phyloP scores from a whole-genome alignment of 2,329 filamentous ascomycete genomes.

The Neonectria punicea region DNA sequence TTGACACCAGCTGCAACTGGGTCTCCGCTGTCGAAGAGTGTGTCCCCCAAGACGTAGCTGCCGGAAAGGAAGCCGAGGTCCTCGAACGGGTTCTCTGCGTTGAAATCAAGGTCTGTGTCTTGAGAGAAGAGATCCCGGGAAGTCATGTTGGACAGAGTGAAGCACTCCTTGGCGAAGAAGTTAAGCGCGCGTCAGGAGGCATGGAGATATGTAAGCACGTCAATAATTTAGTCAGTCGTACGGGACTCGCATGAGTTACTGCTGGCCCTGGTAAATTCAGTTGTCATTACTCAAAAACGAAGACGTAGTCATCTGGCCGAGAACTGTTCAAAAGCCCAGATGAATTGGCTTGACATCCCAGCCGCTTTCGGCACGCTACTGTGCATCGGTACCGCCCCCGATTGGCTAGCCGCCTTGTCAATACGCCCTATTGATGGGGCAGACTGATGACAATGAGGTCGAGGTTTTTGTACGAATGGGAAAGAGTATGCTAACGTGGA shows the following conservation, averaged over 20 bases:
- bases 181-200: neutral
- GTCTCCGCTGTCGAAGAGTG: neutral
- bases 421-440: constrained; percentile 24
- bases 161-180: neutral
- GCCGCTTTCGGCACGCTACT: constrained; percentile 4
- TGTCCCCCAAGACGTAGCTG: neutral
- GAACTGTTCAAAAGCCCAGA: neutral
- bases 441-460: neutral
- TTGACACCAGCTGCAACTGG: neutral
- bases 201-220: too few relatives aligned
- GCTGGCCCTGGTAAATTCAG: neutral
- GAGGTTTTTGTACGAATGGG: neutral
- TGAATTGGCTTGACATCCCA: neutral
- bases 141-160: neutral
- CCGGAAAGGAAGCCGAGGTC: constrained; percentile 11
- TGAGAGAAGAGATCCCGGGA: neutral
- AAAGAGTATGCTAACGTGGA: neutral
- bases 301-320: neutral
- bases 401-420: constrained; percentile 22
- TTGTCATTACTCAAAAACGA: neutral
- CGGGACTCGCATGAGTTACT: neutral
- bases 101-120: constrained; percentile 1
- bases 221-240: too few relatives aligned
- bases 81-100: neutral
- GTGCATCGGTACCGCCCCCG: constrained; percentile 5